phyloP scores from a whole-genome alignment of 2,329 filamentous ascomycete species.

The Phaeosphaeriaceae sp. region DNA sequence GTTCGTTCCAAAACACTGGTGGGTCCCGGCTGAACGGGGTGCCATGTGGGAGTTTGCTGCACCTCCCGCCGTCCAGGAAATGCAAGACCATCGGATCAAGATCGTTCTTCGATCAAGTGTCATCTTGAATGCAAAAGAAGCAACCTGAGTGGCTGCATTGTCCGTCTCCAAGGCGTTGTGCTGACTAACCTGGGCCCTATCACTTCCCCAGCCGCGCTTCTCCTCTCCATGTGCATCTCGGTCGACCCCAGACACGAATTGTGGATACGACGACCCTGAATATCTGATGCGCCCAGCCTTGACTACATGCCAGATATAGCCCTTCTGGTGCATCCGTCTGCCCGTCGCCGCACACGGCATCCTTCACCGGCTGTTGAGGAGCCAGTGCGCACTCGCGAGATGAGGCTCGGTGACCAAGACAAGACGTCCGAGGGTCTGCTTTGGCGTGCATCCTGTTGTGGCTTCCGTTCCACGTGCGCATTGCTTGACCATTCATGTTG shows the following conservation, averaged over 20 bases:
- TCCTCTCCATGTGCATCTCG: neutral
- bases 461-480: neutral
- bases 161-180: neutral
- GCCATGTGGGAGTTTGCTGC: neutral
- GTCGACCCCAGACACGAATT: neutral
- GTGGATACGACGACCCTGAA: neutral
- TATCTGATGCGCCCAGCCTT: neutral
- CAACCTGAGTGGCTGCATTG: neutral
- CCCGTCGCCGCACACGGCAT: constrained; percentile 1
- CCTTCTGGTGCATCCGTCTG: neutral
- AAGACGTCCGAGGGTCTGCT: neutral
- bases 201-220: neutral
- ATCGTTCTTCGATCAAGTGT: neutral
- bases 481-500: neutral
- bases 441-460: neutral
- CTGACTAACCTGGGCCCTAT: neutral
- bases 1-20: neutral
- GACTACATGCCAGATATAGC: neutral
- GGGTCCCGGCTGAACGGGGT: neutral
- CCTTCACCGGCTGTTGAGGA: neutral
- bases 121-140: neutral
- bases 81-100: neutral
- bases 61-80: neutral
- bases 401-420: neutral
- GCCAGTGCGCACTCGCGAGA: neutral